Conservation (phyloP, 2,329 filamentous ascomycete genomes). For the Neonectria coccinea region DNA sequence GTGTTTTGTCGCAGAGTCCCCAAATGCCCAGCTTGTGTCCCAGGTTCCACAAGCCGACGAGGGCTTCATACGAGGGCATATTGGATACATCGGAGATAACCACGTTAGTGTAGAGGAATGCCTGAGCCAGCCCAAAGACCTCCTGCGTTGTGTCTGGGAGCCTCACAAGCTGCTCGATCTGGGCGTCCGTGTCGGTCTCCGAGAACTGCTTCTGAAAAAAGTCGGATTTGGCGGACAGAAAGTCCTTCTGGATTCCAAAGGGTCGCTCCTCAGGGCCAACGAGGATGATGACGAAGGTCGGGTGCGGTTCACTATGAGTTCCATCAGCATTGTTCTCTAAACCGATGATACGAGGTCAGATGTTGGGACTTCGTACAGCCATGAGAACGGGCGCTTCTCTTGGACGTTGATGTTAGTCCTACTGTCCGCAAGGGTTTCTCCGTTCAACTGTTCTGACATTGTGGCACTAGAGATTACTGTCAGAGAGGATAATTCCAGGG, state of each 20-base stretch:
- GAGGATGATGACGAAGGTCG: slow-evolving; percentile 66
- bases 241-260: slow-evolving; percentile 70
- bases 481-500: neutral
- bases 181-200: slow-evolving; percentile 48
- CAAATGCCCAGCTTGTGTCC: slow-evolving; percentile 64
- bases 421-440: slow-evolving; percentile 13
- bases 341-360: no score
- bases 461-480: slow-evolving; percentile 2
- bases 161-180: slow-evolving; percentile 63
- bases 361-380: slow-evolving; percentile 49
- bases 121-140: slow-evolving; percentile 67
- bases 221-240: slow-evolving; percentile 64
- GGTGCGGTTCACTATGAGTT: slow-evolving; percentile 62
- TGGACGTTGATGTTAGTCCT: slow-evolving; percentile 29
- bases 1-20: slow-evolving; percentile 66
- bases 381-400: slow-evolving; percentile 50
- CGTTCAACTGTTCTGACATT: slow-evolving; percentile 36
- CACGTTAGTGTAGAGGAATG: slow-evolving; percentile 64
- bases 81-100: slow-evolving; percentile 57
- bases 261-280: slow-evolving; percentile 64
- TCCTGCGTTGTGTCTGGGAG: slow-evolving; percentile 61
- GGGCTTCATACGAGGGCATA: slow-evolving; percentile 64
- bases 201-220: slow-evolving; percentile 62
- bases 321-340: slow-evolving; percentile 25
- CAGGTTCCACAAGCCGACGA: slow-evolving; percentile 69